These are phyloP conservation scores for Cyclotella baltica DNA, from an alignment of 108 stramenopile species.

Conservation along the genomic window DNA sequence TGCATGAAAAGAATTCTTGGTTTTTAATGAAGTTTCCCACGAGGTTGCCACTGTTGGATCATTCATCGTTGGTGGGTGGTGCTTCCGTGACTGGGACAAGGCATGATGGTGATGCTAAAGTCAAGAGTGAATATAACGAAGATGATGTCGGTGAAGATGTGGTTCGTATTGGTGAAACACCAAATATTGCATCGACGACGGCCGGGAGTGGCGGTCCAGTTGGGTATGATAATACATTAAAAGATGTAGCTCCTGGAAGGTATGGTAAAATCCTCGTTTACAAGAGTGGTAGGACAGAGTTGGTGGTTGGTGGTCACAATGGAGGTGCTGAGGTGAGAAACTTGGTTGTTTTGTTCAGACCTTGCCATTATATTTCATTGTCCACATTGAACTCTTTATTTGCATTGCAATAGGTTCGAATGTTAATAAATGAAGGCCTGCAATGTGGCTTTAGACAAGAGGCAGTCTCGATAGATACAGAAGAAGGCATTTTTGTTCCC, in stretches of 20 bases:
- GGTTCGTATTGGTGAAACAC: not conserved
- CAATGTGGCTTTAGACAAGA: slow-evolving; percentile 84
- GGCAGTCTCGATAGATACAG: slow-evolving; percentile 77
- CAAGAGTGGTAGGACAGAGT: slow-evolving; percentile 84
- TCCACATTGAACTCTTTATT: no score
- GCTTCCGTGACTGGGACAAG: not conserved
- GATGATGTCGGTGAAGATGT: slow-evolving; percentile 17
- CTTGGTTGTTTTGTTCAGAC: slow-evolving; percentile 10
- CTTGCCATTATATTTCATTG: no score
- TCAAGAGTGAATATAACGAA: slow-evolving; percentile 43
- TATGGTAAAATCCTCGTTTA: slow-evolving; percentile 82
- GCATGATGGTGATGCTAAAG: slow-evolving; percentile 1
- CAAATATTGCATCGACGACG: not conserved
- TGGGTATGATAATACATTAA: slow-evolving; percentile 76
- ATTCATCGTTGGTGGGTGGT: slow-evolving; percentile 4
- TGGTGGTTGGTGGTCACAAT: slow-evolving; percentile 69
- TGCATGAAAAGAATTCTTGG: slow-evolving; percentile 44
- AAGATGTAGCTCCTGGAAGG: slow-evolving; percentile 60
- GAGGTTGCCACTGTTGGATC: slow-evolving; percentile 53
- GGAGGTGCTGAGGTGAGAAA: slow-evolving; percentile 59
- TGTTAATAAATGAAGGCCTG: slow-evolving; percentile 84
- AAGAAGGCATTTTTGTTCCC: slow-evolving; percentile 57
- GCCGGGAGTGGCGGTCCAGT: slow-evolving; percentile 8
- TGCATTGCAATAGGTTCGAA: slow-evolving; percentile 52
- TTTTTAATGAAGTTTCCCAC: slow-evolving; percentile 59